A percentile compares a stretch with the other conserved stretches of the same genome.
Evolutionary conservation across 345 rosid genomes (phyloP).

Genomic region (Ricinus communis): DNA sequence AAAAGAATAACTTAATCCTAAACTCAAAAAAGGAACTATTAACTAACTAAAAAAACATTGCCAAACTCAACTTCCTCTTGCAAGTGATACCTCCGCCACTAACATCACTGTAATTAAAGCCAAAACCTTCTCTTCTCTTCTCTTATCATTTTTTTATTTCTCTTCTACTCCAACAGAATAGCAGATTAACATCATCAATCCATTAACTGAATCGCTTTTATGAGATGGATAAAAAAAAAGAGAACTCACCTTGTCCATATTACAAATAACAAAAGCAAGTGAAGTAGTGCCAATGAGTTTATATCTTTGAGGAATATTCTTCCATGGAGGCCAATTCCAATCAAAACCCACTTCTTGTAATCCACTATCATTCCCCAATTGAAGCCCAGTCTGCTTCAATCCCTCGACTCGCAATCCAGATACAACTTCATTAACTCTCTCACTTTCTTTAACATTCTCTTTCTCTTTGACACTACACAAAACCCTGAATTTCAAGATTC

Average conservation of each 20-base stretch:
- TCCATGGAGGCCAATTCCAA: constrained; percentile 83
- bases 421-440: constrained; percentile 28
- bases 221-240: constrained; percentile 8
- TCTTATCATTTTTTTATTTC: too few relatives aligned
- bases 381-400: constrained; percentile 27
- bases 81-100: too few relatives aligned
- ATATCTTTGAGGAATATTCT: constrained; percentile 68
- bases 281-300: constrained; percentile 84
- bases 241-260: constrained; percentile 80
- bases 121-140: too few relatives aligned
- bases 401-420: constrained; percentile 36
- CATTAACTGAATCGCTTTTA: too few relatives aligned
- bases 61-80: too few relatives aligned
- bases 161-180: too few relatives aligned
- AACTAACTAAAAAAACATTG: not conserved
- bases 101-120: too few relatives aligned
- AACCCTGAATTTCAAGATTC: constrained; percentile 42
- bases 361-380: constrained; percentile 8
- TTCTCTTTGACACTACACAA: constrained; percentile 56
- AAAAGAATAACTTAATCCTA: not conserved
- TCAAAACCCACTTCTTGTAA: constrained; percentile 43
- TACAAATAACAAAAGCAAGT: constrained; percentile 88
- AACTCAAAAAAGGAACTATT: not conserved
- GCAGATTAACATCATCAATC: too few relatives aligned
- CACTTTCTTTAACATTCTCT: constrained; percentile 48